These are phyloP conservation scores for Oryza glumipatula DNA, from an alignment of 176 grass and related monocot species.

Conservation along the genomic window DNA sequence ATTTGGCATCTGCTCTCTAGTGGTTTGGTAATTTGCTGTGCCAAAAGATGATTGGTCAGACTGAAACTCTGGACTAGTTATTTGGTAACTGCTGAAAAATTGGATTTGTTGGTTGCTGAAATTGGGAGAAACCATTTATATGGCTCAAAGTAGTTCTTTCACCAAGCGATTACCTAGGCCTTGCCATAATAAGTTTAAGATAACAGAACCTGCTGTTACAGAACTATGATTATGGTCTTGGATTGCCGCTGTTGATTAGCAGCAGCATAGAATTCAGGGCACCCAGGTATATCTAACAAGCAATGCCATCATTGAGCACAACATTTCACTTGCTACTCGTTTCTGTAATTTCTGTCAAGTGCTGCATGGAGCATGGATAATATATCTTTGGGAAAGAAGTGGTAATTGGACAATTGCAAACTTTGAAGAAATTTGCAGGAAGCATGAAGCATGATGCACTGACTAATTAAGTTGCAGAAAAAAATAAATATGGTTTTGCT, in stretches of 20 bases:
- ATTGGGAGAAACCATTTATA: conserved; percentile 41
- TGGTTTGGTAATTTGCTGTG: conserved; percentile 38
- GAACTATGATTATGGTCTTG: conserved; percentile 39
- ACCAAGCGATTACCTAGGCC: conserved; percentile 29
- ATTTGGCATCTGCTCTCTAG: conserved; percentile 32
- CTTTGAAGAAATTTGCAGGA: conserved; percentile 42
- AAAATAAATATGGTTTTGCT: conserved; percentile 10
- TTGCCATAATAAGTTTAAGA: conserved; percentile 43
- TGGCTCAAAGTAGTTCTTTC: conserved; percentile 35
- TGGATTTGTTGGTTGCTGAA: conserved; percentile 35
- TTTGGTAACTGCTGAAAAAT: conserved; percentile 43
- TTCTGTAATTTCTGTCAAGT: conserved; percentile 44
- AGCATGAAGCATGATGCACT: conserved; percentile 26
- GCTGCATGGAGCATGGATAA: conserved; percentile 43
- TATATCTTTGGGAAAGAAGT: conserved; percentile 28
- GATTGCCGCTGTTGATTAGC: conserved; percentile 11
- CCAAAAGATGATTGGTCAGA: conserved; percentile 40
- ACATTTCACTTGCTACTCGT: conserved; percentile 32
- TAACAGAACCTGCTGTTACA: conserved; percentile 37
- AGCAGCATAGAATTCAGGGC: conserved; percentile 42
- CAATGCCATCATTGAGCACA: conserved; percentile 14
- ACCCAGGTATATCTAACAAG: conserved; percentile 38
- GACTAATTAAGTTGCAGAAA: conserved; percentile 39
- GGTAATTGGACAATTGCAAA: conserved; percentile 34
- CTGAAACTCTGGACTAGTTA: conserved; percentile 48